These are phyloP conservation scores for Camelina sativa DNA, from an alignment of 345 rosid genomes.

Conservation along the genomic window DNA sequence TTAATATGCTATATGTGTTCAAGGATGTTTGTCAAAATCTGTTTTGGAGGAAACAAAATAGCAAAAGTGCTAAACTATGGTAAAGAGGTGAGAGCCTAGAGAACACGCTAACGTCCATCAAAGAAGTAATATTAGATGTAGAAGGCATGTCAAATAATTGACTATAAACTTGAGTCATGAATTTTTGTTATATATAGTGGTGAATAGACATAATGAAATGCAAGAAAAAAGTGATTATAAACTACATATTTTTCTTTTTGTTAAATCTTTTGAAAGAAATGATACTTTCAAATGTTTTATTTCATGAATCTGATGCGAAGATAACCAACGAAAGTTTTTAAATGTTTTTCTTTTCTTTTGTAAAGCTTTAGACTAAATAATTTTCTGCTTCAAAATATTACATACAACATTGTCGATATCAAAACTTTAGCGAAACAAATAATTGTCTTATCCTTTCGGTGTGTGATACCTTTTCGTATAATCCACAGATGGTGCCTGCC, in stretches of 20 bases:
- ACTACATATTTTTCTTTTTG: no score
- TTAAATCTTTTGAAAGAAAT: no score
- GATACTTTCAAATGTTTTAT: not conserved
- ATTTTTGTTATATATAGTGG: not conserved
- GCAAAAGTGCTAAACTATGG: not conserved
- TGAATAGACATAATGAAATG: not conserved
- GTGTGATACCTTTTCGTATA: conserved; percentile 31
- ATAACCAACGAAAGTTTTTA: not conserved
- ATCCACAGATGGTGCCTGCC: conserved; percentile 43
- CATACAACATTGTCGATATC: not conserved
- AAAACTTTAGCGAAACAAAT: conserved; percentile 1
- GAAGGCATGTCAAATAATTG: not conserved
- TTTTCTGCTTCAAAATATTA: not conserved
- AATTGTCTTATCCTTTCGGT: conserved; percentile 33
- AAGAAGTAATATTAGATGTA: not conserved
- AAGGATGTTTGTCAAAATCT: not conserved
- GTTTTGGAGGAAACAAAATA: not conserved
- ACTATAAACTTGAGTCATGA: not conserved
- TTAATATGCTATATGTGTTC: not conserved
- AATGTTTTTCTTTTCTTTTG: conserved; percentile 21
- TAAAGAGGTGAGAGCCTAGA: not conserved
- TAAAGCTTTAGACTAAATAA: conserved; percentile 12
- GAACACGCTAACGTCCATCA: not conserved
- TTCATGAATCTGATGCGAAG: not conserved
- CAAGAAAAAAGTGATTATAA: no score